These are phyloP conservation scores for Corylus avellana DNA, from an alignment of 306 rosid genomes.

Conservation along the genomic window DNA sequence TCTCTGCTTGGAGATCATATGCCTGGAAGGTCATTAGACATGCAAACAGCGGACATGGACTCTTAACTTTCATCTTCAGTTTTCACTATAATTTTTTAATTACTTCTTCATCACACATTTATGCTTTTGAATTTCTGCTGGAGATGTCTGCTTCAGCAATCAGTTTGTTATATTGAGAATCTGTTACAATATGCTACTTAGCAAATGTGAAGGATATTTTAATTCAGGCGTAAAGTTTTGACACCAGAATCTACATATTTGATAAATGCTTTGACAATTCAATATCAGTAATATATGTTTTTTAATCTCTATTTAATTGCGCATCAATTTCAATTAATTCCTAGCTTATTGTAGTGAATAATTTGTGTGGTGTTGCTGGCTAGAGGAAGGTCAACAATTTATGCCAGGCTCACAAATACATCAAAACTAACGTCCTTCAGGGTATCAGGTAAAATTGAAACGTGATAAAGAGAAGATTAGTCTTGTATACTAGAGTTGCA, in stretches of 20 bases:
- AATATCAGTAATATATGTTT: background rate
- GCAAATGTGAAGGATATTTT: background rate
- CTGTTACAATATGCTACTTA: background rate
- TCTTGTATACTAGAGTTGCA: too few relatives aligned
- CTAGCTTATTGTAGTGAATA: background rate
- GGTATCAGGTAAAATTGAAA: too few relatives aligned
- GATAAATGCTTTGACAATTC: background rate
- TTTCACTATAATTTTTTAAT: background rate
- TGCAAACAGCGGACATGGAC: background rate
- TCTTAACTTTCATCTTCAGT: background rate
- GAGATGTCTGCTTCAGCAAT: background rate
- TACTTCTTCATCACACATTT: background rate
- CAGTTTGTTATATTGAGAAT: background rate
- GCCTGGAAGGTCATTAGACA: background rate
- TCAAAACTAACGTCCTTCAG: too few relatives aligned
- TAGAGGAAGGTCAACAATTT: background rate
- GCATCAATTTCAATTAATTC: background rate
- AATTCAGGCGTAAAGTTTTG: background rate
- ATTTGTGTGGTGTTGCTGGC: background rate
- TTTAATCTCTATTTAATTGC: background rate
- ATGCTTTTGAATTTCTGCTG: background rate
- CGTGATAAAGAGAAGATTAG: too few relatives aligned
- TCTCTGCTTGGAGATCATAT: background rate
- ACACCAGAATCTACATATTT: background rate
- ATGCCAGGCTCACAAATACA: background rate